Percentiles rank a stretch among this genome's conserved stretches.
These are phyloP conservation scores for Monotropa hypopitys DNA, from an alignment of 179 eudicot species.

Conservation along the genomic window DNA sequence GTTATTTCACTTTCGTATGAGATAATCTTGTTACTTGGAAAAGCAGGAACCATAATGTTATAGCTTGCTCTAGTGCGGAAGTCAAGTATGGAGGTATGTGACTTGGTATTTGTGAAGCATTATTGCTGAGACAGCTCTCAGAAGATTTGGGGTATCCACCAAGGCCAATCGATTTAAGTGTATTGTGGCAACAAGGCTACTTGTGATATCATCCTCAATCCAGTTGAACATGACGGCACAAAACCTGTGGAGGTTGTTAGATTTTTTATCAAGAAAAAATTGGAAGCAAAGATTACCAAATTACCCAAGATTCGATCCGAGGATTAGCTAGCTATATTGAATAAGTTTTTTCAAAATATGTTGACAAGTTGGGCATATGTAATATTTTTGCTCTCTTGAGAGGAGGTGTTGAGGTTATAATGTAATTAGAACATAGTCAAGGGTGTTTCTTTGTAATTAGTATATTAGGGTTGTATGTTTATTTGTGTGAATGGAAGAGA, in stretches of 20 bases:
- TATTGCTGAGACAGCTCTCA: background rate
- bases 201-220: background rate
- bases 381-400: no score
- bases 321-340: background rate
- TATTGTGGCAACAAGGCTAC: constrained; percentile 1
- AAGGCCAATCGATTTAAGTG: background rate
- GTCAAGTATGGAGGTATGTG: background rate
- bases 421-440: no score
- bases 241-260: background rate
- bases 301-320: background rate
- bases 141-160: background rate
- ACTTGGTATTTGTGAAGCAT: constrained; percentile 7
- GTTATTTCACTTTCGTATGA: background rate
- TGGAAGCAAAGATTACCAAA: background rate
- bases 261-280: background rate
- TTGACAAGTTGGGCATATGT: no score
- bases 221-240: background rate
- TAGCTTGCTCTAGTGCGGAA: background rate
- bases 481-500: no score
- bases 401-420: no score
- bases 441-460: no score
- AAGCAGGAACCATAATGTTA: background rate
- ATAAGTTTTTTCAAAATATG: no score
- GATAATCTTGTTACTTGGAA: background rate
- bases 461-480: no score